Base-by-base conservation (phyloP, 441 rosid species). In the Populus hybrid region DNA sequence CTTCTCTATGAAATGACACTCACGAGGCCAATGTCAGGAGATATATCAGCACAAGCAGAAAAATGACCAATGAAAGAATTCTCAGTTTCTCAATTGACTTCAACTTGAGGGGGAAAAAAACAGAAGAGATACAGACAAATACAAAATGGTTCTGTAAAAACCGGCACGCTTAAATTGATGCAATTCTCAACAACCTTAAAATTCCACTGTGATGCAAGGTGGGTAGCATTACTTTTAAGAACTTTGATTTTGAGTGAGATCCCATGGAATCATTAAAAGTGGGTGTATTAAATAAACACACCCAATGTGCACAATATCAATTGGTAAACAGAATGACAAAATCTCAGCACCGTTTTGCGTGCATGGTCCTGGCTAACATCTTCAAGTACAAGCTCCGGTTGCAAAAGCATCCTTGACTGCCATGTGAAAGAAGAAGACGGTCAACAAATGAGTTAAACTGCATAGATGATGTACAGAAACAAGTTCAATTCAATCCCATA, bases 321-420 rank as follows among this genome's bases (percentile, higher is more conserved):
- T 26, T 78, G 14, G 21, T 61, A 63, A 63, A 23, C 66, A 68
- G 38, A 67, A 8, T 46, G 8, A 57, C 14, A 24, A 61, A 50
- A 30, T 42, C 24, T 66, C 46, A 59, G 11, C 81, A 91, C 98
- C 81, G 99, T 92, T 86, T 93, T 93, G 73, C 89, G 94, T 61
- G 98, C 98, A 80, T 95, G 98, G 78, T 95, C 97, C 86, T 93
- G 98, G 76, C 98, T 95, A 79, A 92, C 97, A 88, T 93, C 97
- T 82, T 95, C 94, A 82, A 93, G 92, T 10, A 93, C 92, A 81
- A 89, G 92, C 79, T 91, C 98, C 70, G 98, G 94, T 72, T 90
- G 91, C 81, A 94, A 83, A 81, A 91, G 93, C 93, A 89, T 86
- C 90, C 93, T 92, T 69, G 95, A 91, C 98, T 93, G 88, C 77